These are phyloP conservation scores for Camelina laxa DNA, from an alignment of 345 rosid genomes.

Conservation along the genomic window DNA sequence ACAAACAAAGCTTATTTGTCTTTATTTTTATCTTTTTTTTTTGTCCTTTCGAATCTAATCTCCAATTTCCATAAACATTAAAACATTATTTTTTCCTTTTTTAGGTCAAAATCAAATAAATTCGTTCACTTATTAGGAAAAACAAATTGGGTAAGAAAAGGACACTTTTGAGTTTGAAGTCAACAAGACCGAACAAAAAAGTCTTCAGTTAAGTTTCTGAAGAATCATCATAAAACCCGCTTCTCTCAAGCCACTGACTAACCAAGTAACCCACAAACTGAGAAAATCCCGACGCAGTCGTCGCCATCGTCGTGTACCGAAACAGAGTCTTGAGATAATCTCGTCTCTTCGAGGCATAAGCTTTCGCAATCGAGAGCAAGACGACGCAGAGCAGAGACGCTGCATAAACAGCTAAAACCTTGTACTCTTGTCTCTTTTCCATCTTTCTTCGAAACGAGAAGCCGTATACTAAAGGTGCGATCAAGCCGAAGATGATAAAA, in stretches of 20 bases:
- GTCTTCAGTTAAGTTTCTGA: conserved; percentile 25
- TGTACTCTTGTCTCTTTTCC: conserved; percentile 51
- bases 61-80: too few relatives aligned
- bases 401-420: conserved; percentile 59
- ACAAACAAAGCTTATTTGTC: too few relatives aligned
- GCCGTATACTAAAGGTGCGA: conserved; percentile 69
- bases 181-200: not conserved
- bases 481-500: conserved; percentile 59
- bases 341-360: conserved; percentile 49
- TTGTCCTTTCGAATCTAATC: too few relatives aligned
- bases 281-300: conserved; percentile 63
- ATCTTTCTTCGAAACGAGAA: conserved; percentile 57
- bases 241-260: conserved; percentile 49
- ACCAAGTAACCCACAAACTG: conserved; percentile 60
- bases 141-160: not conserved
- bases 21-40: too few relatives aligned
- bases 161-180: not conserved
- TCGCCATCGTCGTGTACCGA: conserved; percentile 54
- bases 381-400: conserved; percentile 68
- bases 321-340: conserved; percentile 57
- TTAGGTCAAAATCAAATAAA: not conserved
- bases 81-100: too few relatives aligned
- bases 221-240: conserved; percentile 46
- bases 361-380: conserved; percentile 74
- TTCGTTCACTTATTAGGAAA: not conserved